Evolutionary conservation across 192 early-diverging fungal genomes (phyloP).

Genomic region (Backusella circina): DNA sequence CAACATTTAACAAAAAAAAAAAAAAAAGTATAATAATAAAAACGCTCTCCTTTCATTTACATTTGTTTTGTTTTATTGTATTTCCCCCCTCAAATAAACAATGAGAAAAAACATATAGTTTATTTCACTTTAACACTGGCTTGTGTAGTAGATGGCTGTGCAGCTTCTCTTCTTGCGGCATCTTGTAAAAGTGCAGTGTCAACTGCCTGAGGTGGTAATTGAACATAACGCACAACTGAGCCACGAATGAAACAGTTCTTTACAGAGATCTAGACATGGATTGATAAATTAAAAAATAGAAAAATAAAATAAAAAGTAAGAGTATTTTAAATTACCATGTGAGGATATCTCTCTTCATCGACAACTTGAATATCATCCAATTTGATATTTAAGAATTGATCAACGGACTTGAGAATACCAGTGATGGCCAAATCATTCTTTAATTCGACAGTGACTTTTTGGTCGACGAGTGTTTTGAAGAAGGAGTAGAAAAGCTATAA

Average conservation of each 20-base stretch:
- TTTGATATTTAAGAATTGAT: slow-evolving; percentile 99
- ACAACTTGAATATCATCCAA: slow-evolving; percentile 87
- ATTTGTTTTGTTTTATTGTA: neutral
- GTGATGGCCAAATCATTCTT: slow-evolving; percentile 96
- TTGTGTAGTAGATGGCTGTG: slow-evolving; percentile 51
- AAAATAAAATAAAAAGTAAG: too few relatives aligned
- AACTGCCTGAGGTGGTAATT: slow-evolving; percentile 80
- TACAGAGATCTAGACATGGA: slow-evolving; percentile 89
- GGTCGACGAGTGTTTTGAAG: slow-evolving; percentile 98
- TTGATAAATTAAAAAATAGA: too few relatives aligned
- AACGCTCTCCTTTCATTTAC: neutral
- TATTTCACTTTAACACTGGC: slow-evolving; percentile 39
- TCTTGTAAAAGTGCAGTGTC: slow-evolving; percentile 97
- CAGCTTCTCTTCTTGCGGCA: slow-evolving; percentile 90
- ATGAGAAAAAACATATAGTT: neutral
- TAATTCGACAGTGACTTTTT: slow-evolving; percentile 93
- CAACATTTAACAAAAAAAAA: neutral
- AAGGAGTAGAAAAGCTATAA: slow-evolving; percentile 97
- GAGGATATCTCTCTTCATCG: slow-evolving; percentile 86
- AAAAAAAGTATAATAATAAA: too few relatives aligned
- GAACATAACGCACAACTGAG: slow-evolving; percentile 97
- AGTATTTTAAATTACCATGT: slow-evolving; percentile 80
- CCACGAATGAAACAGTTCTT: slow-evolving; percentile 99
- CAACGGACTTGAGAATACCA: slow-evolving; percentile 93
- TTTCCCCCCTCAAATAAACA: neutral